Conservation (phyloP, 495 filamentous ascomycete species). For the Choiromyces venosus region DNA sequence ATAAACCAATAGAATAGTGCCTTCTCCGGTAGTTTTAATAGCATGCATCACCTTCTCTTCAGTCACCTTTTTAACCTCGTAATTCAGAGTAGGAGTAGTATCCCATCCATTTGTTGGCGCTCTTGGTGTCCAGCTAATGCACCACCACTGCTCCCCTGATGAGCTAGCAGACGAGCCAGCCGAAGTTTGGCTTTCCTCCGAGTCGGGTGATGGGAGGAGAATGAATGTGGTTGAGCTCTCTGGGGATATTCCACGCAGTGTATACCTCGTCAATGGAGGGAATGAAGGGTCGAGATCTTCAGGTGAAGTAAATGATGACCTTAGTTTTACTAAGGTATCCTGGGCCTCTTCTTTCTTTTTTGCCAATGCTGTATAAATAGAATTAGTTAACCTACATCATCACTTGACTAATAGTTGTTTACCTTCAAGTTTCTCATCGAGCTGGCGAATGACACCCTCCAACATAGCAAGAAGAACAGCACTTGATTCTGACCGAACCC, state of each 20-base stretch:
- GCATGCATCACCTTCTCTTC: slow-evolving; percentile 43
- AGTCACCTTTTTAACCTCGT: slow-evolving; percentile 42
- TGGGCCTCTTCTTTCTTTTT: slow-evolving; percentile 32
- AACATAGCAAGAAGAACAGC: slow-evolving; percentile 19
- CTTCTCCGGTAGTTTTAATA: slow-evolving; percentile 40
- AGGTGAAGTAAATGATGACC: slow-evolving; percentile 31
- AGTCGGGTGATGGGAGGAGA: slow-evolving; percentile 23
- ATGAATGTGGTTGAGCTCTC: slow-evolving; percentile 31
- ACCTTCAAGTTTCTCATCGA: slow-evolving; percentile 40
- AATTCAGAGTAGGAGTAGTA: slow-evolving; percentile 28
- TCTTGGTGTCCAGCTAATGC: slow-evolving; percentile 34
- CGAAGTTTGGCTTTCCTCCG: slow-evolving; percentile 32
- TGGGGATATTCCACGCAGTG: slow-evolving; percentile 32
- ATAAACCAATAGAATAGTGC: slow-evolving; percentile 42
- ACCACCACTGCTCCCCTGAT: slow-evolving; percentile 46
- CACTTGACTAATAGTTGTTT: neutral
- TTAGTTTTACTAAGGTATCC: slow-evolving; percentile 27
- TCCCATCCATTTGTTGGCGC: slow-evolving; percentile 34
- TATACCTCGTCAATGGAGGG: slow-evolving; percentile 29
- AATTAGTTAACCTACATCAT: neutral
- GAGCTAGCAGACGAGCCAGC: neutral
- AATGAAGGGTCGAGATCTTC: slow-evolving; percentile 25
- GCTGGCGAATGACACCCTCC: slow-evolving; percentile 27
- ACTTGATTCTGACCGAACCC: neutral
- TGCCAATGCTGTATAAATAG: neutral